phyloP scores from a whole-genome alignment of 148 eudicot species.

The Pharnaceum exiguum region DNA sequence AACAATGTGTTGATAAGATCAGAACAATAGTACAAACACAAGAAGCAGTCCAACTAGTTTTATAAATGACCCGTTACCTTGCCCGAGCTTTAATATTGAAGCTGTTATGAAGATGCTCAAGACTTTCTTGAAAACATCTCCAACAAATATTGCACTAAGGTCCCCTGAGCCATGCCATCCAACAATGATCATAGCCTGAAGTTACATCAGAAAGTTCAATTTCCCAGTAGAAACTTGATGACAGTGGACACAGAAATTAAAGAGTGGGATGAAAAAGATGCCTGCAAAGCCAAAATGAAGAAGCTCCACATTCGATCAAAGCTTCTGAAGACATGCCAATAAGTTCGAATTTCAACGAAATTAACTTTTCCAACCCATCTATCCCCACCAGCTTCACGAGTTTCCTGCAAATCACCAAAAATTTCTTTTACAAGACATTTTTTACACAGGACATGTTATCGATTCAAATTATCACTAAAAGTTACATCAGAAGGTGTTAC shows the following conservation, averaged over 20 bases:
- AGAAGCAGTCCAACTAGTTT: no score
- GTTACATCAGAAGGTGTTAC: no score
- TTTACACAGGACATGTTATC: no score
- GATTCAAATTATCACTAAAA: no score
- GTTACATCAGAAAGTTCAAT: neutral
- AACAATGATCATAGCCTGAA: constrained; percentile 95
- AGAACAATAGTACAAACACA: neutral
- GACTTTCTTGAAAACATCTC: constrained; percentile 72
- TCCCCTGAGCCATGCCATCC: constrained; percentile 93
- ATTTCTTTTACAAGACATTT: neutral
- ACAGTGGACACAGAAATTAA: neutral
- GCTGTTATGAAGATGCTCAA: constrained; percentile 92
- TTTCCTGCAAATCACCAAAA: constrained; percentile 46
- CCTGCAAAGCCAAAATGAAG: constrained; percentile 91
- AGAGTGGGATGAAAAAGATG: constrained; percentile 12
- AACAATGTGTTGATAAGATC: no score
- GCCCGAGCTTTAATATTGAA: constrained; percentile 88
- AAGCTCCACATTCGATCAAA: constrained; percentile 99
- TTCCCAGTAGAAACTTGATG: neutral
- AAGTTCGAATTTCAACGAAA: constrained; percentile 93
- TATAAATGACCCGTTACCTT: constrained; percentile 44
- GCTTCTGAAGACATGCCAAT: constrained; percentile 95
- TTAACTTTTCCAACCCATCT: constrained; percentile 94
- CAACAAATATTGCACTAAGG: constrained; percentile 55
- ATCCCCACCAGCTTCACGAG: constrained; percentile 41